Evolutionary conservation across 305 asterid species (phyloP), one percentile per base, ranked within the genome.

Genomic region (Fraxinus paxiana): DNA sequence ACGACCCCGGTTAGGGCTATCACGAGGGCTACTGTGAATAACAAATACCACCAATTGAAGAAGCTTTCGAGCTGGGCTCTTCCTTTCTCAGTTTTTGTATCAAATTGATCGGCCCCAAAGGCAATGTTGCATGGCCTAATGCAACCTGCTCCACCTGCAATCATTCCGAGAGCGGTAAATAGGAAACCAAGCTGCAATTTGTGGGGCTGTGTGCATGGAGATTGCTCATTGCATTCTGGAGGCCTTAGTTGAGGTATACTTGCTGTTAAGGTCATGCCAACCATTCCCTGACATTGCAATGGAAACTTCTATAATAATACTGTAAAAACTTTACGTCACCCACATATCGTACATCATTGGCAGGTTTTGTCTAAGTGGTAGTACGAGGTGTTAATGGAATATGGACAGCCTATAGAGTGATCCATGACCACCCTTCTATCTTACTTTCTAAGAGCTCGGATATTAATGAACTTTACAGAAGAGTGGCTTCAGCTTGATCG

Each of bases 21-120:
- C 3, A 92, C 9, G 61, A 94, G 94, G n/a, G 96, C 98, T 22
- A 89, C 28, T 4, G 98, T 92, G 87, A 94, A 94, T 6, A 95
- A 91, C 5, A 94, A 86, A 82, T 90, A 94, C 98, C 98, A 94
- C 97, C 95, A 94, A 67, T 92, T 90, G 88, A 92, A 91, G 92
- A 94, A 94, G 86, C 91, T 88, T 80, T 88, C 91, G 24, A 94
- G 94, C 9, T 90, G 94, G 70, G 88, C 41, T 72, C 88, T 83
- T 0, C 98, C 98, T 81, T 89, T 89, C 4, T 84, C 79, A 0
- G 98, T 94, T 43, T 83, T 86, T 2, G 95, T 90, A 31, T 94
- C 93, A 41, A 94, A 91, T 22, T 94, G 98, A 82, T 94, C 98
- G 26, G 97, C 97, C 0, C 98, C 97, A 56, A 92, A 92, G 59